Evolutionary conservation across 495 filamentous ascomycete species (phyloP).

Genomic region (Annulohypoxylon bovei): DNA sequence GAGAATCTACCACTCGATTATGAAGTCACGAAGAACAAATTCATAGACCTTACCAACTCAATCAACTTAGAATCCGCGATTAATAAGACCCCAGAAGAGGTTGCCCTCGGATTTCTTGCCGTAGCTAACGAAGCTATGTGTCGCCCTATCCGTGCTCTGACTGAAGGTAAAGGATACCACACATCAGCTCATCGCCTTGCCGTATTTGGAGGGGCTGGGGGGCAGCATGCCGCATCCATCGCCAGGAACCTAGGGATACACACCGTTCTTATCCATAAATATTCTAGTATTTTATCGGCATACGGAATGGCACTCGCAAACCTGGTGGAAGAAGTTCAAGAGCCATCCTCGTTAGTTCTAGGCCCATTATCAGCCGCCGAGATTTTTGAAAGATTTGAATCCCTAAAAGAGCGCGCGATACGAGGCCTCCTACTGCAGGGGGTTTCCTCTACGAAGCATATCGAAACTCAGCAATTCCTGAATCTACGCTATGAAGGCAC

Average conservation of each 20-base stretch:
- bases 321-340: slow-evolving; percentile 63
- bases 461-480: slow-evolving; percentile 61
- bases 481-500: slow-evolving; percentile 66
- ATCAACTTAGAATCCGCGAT: slow-evolving; percentile 54
- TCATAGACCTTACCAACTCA: slow-evolving; percentile 47
- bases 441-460: slow-evolving; percentile 51
- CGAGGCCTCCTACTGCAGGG: slow-evolving; percentile 42
- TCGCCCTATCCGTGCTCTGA: slow-evolving; percentile 64
- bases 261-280: slow-evolving; percentile 65
- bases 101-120: slow-evolving; percentile 62
- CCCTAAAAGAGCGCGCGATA: slow-evolving; percentile 14
- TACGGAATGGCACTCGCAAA: slow-evolving; percentile 65
- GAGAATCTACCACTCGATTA: slow-evolving; percentile 43
- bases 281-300: slow-evolving; percentile 62
- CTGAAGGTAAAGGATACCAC: slow-evolving; percentile 62
- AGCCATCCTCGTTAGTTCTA: slow-evolving; percentile 55
- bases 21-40: slow-evolving; percentile 27
- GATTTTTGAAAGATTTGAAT: slow-evolving; percentile 41
- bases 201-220: slow-evolving; percentile 65
- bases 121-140: slow-evolving; percentile 67
- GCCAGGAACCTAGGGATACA: slow-evolving; percentile 61
- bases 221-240: slow-evolving; percentile 65
- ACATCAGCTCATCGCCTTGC: slow-evolving; percentile 63
- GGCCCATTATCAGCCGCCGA: slow-evolving; percentile 30
- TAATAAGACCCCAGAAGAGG: slow-evolving; percentile 46